Conservation (phyloP, 2,329 filamentous ascomycete genomes). For the Eurotiales sp. region DNA sequence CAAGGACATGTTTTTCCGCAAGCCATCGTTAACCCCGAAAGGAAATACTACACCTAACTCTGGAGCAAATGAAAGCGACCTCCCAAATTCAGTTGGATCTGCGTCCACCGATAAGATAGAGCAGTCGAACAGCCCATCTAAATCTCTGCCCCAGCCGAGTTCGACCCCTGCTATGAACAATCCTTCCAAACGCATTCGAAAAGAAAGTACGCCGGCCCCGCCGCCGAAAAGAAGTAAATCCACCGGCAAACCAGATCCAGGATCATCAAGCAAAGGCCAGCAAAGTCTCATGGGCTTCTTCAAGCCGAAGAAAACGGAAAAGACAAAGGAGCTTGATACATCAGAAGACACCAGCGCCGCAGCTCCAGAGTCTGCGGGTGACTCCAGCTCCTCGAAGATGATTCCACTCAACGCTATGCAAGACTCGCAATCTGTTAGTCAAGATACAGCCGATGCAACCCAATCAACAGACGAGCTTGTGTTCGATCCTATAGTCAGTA, state of each 20-base stretch:
- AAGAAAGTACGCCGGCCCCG: conserved; percentile 23
- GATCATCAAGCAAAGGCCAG: conserved; percentile 46
- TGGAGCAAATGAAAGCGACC: not conserved
- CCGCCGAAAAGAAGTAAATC: conserved; percentile 53
- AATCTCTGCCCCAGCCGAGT: not conserved
- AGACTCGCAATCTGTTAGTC: not conserved
- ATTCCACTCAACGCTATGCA: not conserved
- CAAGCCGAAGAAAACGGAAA: conserved; percentile 52
- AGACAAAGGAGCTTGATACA: not conserved
- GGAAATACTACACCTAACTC: conserved; percentile 15
- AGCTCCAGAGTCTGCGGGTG: not conserved
- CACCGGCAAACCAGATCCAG: conserved; percentile 20
- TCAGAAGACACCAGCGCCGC: not conserved
- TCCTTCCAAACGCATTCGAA: conserved; percentile 33
- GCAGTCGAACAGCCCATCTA: not conserved
- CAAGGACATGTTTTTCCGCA: conserved; percentile 83
- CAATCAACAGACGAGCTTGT: conserved; percentile 44
- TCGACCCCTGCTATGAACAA: conserved; percentile 15
- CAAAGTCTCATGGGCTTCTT: conserved; percentile 76
- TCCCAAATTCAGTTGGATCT: not conserved
- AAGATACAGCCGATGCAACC: conserved; percentile 6
- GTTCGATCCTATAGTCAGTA: conserved; percentile 65
- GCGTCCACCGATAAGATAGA: not conserved
- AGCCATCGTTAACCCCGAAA: conserved; percentile 38
- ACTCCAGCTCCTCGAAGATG: conserved; percentile 1